Percentiles rank a stretch among this genome's conserved stretches.
These are phyloP conservation scores for Andrographis paniculata DNA, from an alignment of 305 asterid genomes.

Conservation along the genomic window DNA sequence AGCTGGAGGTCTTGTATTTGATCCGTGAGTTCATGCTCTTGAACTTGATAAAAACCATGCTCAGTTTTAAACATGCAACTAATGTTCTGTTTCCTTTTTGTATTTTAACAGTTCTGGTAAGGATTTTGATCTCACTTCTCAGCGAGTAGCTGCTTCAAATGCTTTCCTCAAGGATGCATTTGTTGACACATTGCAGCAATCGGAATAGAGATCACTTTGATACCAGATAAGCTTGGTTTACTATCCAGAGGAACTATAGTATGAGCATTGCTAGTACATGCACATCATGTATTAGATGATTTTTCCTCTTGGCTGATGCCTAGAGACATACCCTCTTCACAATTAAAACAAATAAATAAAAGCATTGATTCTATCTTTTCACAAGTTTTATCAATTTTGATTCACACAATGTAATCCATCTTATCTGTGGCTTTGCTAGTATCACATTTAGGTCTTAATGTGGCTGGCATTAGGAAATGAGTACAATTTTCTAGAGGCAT, in stretches of 20 bases:
- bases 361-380: neutral
- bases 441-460: neutral
- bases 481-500: constrained; percentile 13
- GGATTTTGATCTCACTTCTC: constrained; percentile 70
- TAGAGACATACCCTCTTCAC: constrained; percentile 12
- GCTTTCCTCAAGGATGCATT: constrained; percentile 60
- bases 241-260: constrained; percentile 17
- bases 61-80: constrained; percentile 5
- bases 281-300: constrained; percentile 11
- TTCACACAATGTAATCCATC: neutral
- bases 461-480: neutral
- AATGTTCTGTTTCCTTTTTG: constrained; percentile 15
- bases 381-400: neutral
- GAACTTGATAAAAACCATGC: neutral
- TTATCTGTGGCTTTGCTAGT: neutral
- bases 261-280: constrained; percentile 13
- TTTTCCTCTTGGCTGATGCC: constrained; percentile 21
- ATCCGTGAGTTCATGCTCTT: constrained; percentile 59
- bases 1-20: constrained; percentile 87
- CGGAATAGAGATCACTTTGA: constrained; percentile 29
- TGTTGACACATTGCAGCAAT: constrained; percentile 50
- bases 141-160: constrained; percentile 80
- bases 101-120: constrained; percentile 56
- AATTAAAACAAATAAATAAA: constrained; percentile 15
- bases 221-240: constrained; percentile 17